Evolutionary conservation across 352 stramenopile genomes (phyloP).

Genomic region (Phytophthora palmivora): DNA sequence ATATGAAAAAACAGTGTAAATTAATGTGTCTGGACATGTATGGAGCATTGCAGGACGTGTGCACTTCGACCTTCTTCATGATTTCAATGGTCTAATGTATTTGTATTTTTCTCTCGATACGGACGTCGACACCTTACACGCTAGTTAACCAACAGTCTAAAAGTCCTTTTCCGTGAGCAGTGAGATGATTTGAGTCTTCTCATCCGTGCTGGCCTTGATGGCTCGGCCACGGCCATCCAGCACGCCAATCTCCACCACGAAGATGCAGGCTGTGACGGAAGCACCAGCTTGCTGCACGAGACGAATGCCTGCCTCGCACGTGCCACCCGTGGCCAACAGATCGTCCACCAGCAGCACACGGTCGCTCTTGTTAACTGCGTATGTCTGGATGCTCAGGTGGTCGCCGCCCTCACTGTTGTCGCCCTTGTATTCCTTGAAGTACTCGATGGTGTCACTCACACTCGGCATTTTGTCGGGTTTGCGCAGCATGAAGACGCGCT

Average conservation of each 20-base stretch:
- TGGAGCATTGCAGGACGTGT: no score
- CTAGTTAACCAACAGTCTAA: constrained; percentile 23
- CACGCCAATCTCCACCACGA: constrained; percentile 94
- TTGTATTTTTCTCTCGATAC: constrained; percentile 19
- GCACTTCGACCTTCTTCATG: no score
- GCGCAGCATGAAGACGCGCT: constrained; percentile 98
- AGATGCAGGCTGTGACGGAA: constrained; percentile 91
- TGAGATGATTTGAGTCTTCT: constrained; percentile 59
- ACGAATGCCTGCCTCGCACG: constrained; percentile 87
- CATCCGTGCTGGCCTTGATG: constrained; percentile 42
- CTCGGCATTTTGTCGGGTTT: constrained; percentile 98
- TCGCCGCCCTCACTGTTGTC: constrained; percentile 87
- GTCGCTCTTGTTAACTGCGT: constrained; percentile 77
- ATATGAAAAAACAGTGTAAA: no score
- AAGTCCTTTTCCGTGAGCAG: constrained; percentile 80
- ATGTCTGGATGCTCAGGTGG: constrained; percentile 87
- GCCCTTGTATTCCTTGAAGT: constrained; percentile 94
- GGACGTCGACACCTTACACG: constrained; percentile 1
- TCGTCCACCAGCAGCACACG: constrained; percentile 98
- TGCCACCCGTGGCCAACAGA: constrained; percentile 97
- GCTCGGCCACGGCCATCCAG: constrained; percentile 64
- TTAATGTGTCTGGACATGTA: neutral
- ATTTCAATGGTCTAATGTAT: constrained; percentile 26
- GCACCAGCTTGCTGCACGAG: constrained; percentile 90
- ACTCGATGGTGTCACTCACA: constrained; percentile 90